phyloP scores from a whole-genome alignment of 257 asterid species.

The Forsythia suspensa region DNA sequence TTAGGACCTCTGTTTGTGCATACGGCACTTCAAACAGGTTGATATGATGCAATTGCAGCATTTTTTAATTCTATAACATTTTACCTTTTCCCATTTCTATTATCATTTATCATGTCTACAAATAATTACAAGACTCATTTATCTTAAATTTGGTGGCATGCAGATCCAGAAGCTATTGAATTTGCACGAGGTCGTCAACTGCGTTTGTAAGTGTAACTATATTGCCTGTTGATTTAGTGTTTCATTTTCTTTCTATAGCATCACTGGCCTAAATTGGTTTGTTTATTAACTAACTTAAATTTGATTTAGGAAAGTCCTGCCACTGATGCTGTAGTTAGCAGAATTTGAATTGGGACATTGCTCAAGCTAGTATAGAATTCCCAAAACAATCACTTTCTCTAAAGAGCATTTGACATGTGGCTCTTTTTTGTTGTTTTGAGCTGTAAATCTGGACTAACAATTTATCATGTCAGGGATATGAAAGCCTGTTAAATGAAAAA shows the following conservation, averaged over 20 bases:
- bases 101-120: slow-evolving; percentile 6
- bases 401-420: neutral
- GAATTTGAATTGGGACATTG: slow-evolving; percentile 12
- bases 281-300: slow-evolving; percentile 1
- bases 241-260: neutral
- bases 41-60: neutral
- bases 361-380: slow-evolving; percentile 20
- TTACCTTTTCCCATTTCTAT: slow-evolving; percentile 14
- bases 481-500: neutral
- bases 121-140: slow-evolving; percentile 6
- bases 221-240: slow-evolving; percentile 16
- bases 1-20: slow-evolving; percentile 98
- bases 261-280: slow-evolving; percentile 19
- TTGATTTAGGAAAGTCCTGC: slow-evolving; percentile 12
- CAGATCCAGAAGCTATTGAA: slow-evolving; percentile 87
- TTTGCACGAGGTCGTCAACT: slow-evolving; percentile 83
- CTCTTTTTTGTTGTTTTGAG: slow-evolving; percentile 6
- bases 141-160: slow-evolving; percentile 29
- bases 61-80: neutral
- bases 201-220: slow-evolving; percentile 70
- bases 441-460: neutral
- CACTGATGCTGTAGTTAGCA: slow-evolving; percentile 11
- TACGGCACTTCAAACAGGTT: slow-evolving; percentile 99
- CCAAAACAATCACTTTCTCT: slow-evolving; percentile 1
- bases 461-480: neutral